Base-by-base conservation (phyloP, 2,329 filamentous ascomycete species). In the Lasiodiplodia hormozganensis region DNA sequence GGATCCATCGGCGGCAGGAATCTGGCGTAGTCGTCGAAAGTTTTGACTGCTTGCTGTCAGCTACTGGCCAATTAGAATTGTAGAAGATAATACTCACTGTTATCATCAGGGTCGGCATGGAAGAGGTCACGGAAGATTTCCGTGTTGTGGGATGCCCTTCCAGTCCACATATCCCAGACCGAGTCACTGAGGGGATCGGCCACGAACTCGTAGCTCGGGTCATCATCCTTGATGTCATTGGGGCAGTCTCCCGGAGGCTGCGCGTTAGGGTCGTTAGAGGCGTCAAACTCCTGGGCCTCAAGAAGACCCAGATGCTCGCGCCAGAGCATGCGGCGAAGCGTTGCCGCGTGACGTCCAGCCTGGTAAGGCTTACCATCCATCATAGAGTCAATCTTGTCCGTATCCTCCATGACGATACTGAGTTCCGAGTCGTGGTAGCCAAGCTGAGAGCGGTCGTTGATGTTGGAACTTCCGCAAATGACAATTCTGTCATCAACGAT, bases 371-470 rank as follows among this genome's bases (percentile, higher is more conserved):
- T 79, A 2, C 94, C 94, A 72, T 92, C 86, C 93, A 98, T 97
- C 28, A 80, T 87, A 5, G 88, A 93, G 8, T 87, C 84, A 2
- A 97, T 81, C 5, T 82, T 85, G 10, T 89, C 89, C 0, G 88
- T 91, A 77, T 98, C 95, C 75, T 96, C 91, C 86, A 97, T 92
- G 56, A 98, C 89, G 67, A 97, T 92, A 49, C 92, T 91, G 49
- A 98, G 86, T 78, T 98, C 95, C 60, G 92, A 96, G 79, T 98
- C 95, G 79, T 97, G 95, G 73, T 90, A 88, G 16, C 95, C 95
- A 5, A 96, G 82, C 79, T 97, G 94, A 62, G 92, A 89, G 67
- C 95, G 90, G 77, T 98, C 95, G 78, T 97, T 98, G 74, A 97
- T 85, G 79, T 97, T 98, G 71, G 92, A 93, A 31, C 90, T 94